Conservation (phyloP, 306 rosid genomes). For the Sicyos edulis region DNA sequence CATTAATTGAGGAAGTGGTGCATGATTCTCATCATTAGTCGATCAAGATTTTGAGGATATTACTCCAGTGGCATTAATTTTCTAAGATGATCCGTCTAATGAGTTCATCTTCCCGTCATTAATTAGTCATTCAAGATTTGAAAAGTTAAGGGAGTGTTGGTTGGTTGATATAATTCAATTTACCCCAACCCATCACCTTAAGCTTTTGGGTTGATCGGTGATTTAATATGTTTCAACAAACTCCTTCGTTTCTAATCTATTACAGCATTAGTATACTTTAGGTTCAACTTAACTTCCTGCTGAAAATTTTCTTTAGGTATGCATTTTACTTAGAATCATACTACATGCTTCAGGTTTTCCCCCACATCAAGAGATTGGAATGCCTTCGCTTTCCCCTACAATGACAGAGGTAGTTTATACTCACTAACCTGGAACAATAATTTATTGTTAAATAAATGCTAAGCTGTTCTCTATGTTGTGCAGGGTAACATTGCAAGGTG, state of each 20-base stretch:
- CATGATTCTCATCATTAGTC: too few species aligned
- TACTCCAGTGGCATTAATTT: too few species aligned
- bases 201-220: too few species aligned
- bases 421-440: slow-evolving; percentile 23
- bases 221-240: too few species aligned
- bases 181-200: too few species aligned
- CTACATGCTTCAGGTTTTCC: slow-evolving; percentile 72
- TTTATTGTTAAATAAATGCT: slow-evolving; percentile 22
- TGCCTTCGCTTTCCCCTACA: slow-evolving; percentile 99
- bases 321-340: slow-evolving; percentile 16
- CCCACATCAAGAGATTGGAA: slow-evolving; percentile 94
- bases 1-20: too few species aligned
- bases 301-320: background rate
- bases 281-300: background rate
- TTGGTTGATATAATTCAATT: too few species aligned
- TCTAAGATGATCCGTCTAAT: too few species aligned
- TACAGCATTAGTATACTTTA: background rate
- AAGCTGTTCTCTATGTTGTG: slow-evolving; percentile 32
- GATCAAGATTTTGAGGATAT: too few species aligned
- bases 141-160: too few species aligned
- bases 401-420: slow-evolving; percentile 74
- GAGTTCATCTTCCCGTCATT: too few species aligned
- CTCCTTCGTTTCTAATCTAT: background rate
- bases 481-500: slow-evolving; percentile 98
- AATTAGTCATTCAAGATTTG: too few species aligned